These are phyloP conservation scores for Lasiosphaeria miniovina DNA, from an alignment of 495 filamentous ascomycete species.

Conservation along the genomic window DNA sequence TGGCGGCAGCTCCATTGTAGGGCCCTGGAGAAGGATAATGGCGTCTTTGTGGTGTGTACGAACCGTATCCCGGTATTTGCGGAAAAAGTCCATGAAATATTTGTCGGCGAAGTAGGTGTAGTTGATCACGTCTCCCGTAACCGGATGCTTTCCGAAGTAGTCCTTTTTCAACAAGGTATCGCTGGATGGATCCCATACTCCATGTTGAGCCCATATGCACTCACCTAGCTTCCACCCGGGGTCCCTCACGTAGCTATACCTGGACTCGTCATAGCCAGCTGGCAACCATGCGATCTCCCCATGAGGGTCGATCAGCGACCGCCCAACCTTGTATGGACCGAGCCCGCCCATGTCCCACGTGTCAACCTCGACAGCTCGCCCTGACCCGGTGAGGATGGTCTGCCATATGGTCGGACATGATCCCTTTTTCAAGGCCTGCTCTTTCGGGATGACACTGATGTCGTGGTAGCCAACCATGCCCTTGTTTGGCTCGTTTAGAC, in stretches of 20 bases:
- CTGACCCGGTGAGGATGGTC: constrained; percentile 84
- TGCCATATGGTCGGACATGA: constrained; percentile 95
- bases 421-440: constrained; percentile 90
- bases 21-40: constrained; percentile 89
- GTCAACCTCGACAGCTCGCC: constrained; percentile 81
- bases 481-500: constrained; percentile 88
- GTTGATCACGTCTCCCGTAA: constrained; percentile 65
- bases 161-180: constrained; percentile 78
- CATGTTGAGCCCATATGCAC: constrained; percentile 96
- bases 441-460: constrained; percentile 73
- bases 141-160: constrained; percentile 79
- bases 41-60: constrained; percentile 70
- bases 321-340: constrained; percentile 85
- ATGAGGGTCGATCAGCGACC: constrained; percentile 79
- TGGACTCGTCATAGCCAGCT: constrained; percentile 71
- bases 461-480: constrained; percentile 86
- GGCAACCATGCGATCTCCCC: constrained; percentile 83
- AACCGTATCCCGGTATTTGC: constrained; percentile 70
- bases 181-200: constrained; percentile 82
- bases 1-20: constrained; percentile 88
- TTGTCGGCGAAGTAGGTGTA: constrained; percentile 84
- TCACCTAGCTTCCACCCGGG: constrained; percentile 86
- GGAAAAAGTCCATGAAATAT: constrained; percentile 84
- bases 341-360: constrained; percentile 92
- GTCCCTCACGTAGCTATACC: constrained; percentile 89